Evolutionary conservation across 192 early-diverging fungal genomes (phyloP).

Genomic region (Polychytrium aggregatum): DNA sequence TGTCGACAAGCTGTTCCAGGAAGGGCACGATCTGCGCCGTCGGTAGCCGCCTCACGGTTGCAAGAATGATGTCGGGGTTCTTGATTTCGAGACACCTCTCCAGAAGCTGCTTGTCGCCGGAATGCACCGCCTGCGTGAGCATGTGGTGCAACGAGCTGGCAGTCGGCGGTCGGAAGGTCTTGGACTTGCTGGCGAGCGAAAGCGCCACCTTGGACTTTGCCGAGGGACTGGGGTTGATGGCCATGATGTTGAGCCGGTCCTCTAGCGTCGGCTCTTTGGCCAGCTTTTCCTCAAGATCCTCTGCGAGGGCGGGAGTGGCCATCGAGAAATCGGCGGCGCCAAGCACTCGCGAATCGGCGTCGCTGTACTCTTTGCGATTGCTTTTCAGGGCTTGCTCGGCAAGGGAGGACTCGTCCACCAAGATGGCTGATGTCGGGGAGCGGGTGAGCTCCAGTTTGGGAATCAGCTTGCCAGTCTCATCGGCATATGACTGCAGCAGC

Average conservation of each 20-base stretch:
- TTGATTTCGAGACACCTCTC: constrained; percentile 21
- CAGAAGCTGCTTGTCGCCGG: constrained; percentile 25
- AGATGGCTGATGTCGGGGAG: constrained; percentile 1
- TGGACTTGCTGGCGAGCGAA: neutral
- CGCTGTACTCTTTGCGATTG: neutral
- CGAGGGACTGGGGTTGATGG: constrained; percentile 3
- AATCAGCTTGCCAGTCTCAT: constrained; percentile 8
- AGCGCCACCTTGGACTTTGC: neutral
- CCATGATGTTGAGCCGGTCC: constrained; percentile 23
- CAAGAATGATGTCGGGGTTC: constrained; percentile 21
- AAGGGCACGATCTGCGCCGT: constrained; percentile 25
- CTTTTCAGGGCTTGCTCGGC: neutral
- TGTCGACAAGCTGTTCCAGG: constrained; percentile 20
- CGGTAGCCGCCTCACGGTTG: constrained; percentile 26
- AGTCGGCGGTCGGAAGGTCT: constrained; percentile 13
- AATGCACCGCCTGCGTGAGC: constrained; percentile 28
- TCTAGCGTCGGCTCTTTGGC: constrained; percentile 28
- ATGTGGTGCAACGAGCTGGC: constrained; percentile 27
- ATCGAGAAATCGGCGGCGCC: constrained; percentile 10
- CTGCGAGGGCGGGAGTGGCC: neutral
- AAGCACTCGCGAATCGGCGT: constrained; percentile 2
- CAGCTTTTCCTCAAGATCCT: neutral
- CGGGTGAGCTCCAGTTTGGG: constrained; percentile 1
- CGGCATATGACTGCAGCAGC: constrained; percentile 1
- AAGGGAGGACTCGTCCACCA: constrained; percentile 1